These are phyloP conservation scores for Eimeria tenella DNA, from an alignment of 169 alveolate species.

Conservation along the genomic window DNA sequence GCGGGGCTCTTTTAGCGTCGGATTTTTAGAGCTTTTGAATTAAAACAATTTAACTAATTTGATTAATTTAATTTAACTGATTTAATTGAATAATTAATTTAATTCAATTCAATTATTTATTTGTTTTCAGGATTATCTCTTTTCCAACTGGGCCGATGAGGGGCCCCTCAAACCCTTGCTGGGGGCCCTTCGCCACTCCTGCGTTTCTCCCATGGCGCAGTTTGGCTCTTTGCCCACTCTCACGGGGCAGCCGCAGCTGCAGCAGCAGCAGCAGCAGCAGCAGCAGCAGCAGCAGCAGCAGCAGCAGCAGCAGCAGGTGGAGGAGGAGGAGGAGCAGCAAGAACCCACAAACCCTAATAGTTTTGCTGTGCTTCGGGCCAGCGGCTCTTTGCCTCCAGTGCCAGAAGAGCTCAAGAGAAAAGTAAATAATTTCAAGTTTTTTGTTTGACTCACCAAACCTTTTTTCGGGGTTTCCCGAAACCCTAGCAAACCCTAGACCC, in stretches of 20 bases:
- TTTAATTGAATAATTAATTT: too few species aligned
- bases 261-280: background rate
- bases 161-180: conserved; percentile 2
- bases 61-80: too few species aligned
- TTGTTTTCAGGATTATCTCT: background rate
- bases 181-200: background rate
- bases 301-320: conserved; percentile 9
- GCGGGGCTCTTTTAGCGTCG: too few species aligned
- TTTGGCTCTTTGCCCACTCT: background rate
- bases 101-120: too few species aligned
- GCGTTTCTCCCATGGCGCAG: conserved; percentile 34
- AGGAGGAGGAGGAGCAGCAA: background rate
- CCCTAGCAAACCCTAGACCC: too few species aligned
- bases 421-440: background rate
- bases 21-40: too few species aligned
- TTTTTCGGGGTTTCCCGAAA: too few species aligned
- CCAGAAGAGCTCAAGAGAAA: background rate
- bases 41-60: too few species aligned
- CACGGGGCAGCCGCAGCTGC: conserved; percentile 8
- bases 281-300: conserved; percentile 8
- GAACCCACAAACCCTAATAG: conserved; percentile 1
- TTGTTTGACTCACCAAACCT: too few species aligned
- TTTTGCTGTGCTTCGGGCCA: background rate
- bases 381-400: conserved; percentile 20
- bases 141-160: background rate